Base-by-base conservation (phyloP, 495 filamentous ascomycete genomes). In the Oleoguttula mirabilis region DNA sequence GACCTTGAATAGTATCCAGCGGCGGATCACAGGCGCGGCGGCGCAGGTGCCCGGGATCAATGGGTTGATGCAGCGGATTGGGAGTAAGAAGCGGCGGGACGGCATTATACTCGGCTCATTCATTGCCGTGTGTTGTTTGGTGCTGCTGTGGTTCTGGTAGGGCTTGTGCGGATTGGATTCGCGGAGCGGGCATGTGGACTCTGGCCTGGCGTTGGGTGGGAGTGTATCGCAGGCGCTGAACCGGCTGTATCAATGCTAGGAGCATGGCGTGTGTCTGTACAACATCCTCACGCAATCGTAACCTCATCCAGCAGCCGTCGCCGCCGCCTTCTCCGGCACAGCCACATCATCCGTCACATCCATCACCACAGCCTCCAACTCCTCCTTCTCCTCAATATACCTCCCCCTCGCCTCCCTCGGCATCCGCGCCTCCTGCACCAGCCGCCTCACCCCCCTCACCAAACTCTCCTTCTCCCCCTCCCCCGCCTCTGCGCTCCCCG, bases 21-120 rank as follows among this genome's bases (percentile, higher is more conserved):
- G 88, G 43, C 69, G 88, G 48, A 94, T 96, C 58, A 82, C 84
- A 10, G 73, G 77, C 4, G 88, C 84, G 22, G 90, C 88, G 33
- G 81, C 82, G 55, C 79, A 88, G 56, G 79, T 99, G 3, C 90
- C 90, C 0, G 90, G 90, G 20, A 78, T 99, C 55, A 96, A 96
- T 62, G 76, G 78, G 41, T 68, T 99, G 61, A 94, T 99, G 49
- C 77, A 78, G 32, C 79, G 87, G 68, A 99, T 99, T 55, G 88
- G 87, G 48, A 79, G 82, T 45, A 93, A 93, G 71, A 88, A 92
- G 75, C 76, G 88, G 61, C 73, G 92, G 53, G 90, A 99, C 68
- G 87, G 87, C 36, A 77, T 99, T 39, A 92, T 99, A 31, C 69
- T 99, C 62, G 90, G 84, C 21, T 66, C 66, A 21, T 88, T 96